Evolutionary conservation across 106 monocot genomes (phyloP), one percentile per base, ranked within the genome.

Genomic region (Hemerocallis citrina): DNA sequence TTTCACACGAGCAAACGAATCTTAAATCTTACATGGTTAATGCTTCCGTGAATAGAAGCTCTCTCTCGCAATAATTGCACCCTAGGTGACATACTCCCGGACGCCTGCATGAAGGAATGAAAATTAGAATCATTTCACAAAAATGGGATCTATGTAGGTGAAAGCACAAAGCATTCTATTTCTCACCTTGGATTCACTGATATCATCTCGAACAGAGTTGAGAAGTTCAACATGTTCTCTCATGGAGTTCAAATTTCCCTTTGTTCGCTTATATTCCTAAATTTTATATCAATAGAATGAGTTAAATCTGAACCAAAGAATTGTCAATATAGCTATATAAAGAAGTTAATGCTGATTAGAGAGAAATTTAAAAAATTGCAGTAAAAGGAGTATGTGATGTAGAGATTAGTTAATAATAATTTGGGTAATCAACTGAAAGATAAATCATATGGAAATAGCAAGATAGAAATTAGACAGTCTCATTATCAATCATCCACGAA

Each of bases 141-240:
- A 62, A 60, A 19, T 19, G 21, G 11, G 3, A 21, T 14, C 23
- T 39, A 23, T 24, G 25, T 22, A 13, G 11, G 13, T 52, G 15
- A 12, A 38, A 22, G 24, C 8, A 2, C 30, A 39, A 28, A 39
- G 6, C 23, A 45, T 10, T 31, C 46, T 37, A 13, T 27, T 31
- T 31, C 55, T 68, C 59, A 90, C 95, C 95, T 87, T 90, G 37
- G 81, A 87, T 75, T 91, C 95, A 69, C 64, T 86, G 46, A 90
- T 96, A 68, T 90, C 95, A 74, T 81, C 87, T n/a, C 90, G 71
- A 35, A 96, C 86, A 34, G 95, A 91, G 71, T 59, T 91, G 20
- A 96, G 81, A 79, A 96, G 95, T 58, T 91, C 95, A 24, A 90
- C 77, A 63, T 96, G 95, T 66, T 96, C 95, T 62, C 78, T 81